Evolutionary conservation across 2,329 filamentous ascomycete species (phyloP).

Genomic region (Colletotrichum trifolii): DNA sequence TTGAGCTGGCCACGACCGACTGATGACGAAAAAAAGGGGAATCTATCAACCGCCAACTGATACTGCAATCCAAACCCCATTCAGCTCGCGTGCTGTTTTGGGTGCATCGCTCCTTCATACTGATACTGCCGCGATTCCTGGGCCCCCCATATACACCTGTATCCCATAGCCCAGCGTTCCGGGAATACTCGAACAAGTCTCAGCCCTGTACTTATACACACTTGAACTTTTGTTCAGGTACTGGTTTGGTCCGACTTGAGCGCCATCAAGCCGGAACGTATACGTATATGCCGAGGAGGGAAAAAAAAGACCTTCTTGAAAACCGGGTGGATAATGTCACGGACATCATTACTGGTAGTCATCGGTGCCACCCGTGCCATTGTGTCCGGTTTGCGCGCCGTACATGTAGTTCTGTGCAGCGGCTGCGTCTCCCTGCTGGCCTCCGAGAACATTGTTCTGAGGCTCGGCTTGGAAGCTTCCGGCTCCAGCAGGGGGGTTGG

Average conservation of each 20-base stretch:
- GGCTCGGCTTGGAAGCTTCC: slow-evolving; percentile 58
- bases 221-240: slow-evolving; percentile 39
- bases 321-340: neutral
- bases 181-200: slow-evolving; percentile 17
- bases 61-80: slow-evolving; percentile 23
- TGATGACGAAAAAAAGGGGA: slow-evolving; percentile 31
- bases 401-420: slow-evolving; percentile 63
- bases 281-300: slow-evolving; percentile 26
- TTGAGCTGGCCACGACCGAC: slow-evolving; percentile 13
- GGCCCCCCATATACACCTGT: slow-evolving; percentile 36
- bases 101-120: slow-evolving; percentile 18
- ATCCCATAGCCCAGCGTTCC: slow-evolving; percentile 19
- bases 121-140: slow-evolving; percentile 33
- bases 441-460: slow-evolving; percentile 48
- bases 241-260: slow-evolving; percentile 38
- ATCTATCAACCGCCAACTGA: slow-evolving; percentile 31
- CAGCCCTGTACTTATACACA: slow-evolving; percentile 48
- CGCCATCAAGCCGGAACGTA: slow-evolving; percentile 24
- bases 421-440: slow-evolving; percentile 56
- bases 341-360: slow-evolving; percentile 55
- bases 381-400: slow-evolving; percentile 65
- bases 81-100: slow-evolving; percentile 29
- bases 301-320: neutral
- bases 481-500: slow-evolving; percentile 53
- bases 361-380: slow-evolving; percentile 65